These are phyloP conservation scores for Aspergillus leporis DNA, from an alignment of 495 filamentous ascomycete genomes.

Conservation along the genomic window DNA sequence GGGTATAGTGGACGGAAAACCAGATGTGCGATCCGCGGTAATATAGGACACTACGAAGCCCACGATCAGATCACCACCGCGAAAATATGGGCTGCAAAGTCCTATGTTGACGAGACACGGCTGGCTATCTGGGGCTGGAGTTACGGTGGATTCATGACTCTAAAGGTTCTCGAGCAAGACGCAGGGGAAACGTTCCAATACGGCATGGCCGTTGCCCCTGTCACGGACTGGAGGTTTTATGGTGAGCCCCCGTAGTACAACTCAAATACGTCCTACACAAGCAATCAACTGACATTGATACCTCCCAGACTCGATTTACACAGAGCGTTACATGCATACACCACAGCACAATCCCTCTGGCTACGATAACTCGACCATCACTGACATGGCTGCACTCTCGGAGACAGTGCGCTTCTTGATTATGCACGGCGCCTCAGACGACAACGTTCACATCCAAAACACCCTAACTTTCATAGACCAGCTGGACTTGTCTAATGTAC, in stretches of 20 bases:
- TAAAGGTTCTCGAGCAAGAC: constrained; percentile 92
- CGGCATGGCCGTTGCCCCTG: constrained; percentile 96
- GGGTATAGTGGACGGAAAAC: constrained; percentile 86
- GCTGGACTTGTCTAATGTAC: constrained; percentile 76
- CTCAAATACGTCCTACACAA: background rate
- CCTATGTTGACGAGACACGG: constrained; percentile 76
- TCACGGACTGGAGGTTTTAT: constrained; percentile 96
- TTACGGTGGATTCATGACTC: constrained; percentile 95
- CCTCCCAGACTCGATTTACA: constrained; percentile 80
- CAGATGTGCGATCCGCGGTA: constrained; percentile 76
- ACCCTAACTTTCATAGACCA: constrained; percentile 82
- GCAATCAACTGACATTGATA: background rate
- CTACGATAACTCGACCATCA: constrained; percentile 74
- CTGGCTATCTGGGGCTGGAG: constrained; percentile 99
- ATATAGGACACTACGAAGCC: constrained; percentile 83
- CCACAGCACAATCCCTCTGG: constrained; percentile 77
- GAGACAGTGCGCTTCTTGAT: constrained; percentile 83
- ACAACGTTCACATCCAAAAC: constrained; percentile 97
- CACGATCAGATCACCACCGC: constrained; percentile 89
- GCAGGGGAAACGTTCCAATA: constrained; percentile 88
- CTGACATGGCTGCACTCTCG: constrained; percentile 64
- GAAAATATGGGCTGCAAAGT: constrained; percentile 78
- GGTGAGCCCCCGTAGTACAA: constrained; percentile 37
- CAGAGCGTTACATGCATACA: constrained; percentile 93
- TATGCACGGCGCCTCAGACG: constrained; percentile 93